Evolutionary conservation across 1,284 basidiomycete species (phyloP), one percentile per base, ranked within the genome.

Genomic region (Naganishia albida): DNA sequence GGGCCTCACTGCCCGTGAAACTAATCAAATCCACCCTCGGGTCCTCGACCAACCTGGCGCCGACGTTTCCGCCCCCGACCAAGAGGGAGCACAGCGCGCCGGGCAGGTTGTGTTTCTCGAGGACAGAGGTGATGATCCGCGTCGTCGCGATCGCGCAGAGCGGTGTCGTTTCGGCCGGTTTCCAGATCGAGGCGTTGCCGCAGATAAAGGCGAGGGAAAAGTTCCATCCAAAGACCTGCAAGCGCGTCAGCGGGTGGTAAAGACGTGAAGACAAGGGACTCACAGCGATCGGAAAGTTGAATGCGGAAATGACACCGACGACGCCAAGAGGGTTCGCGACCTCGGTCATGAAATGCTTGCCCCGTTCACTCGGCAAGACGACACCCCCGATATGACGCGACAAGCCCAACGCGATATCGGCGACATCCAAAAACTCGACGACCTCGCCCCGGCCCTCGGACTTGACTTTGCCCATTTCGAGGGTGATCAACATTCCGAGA

Each of bases 131-230:
- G 49, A 98, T 82, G 70, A 97, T 90, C 74, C 87, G 88, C 39
- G 90, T 93, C 15, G 91, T 85, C 0, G 93, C 93, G 65, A 97
- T 90, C 13, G 92, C 84, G 74, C 86, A 92, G 49, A 95, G 80
- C 1, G 93, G 89, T 0, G 94, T 97, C 3, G 86, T 90, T 0
- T 89, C 91, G 0, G 91, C 89, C 1, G 93, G 93, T 77, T 97
- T 97, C 93, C 93, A 98, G 51, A 98, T 81, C 0, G 92, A 94
- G 1, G 91, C 87, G 77, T 97, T 97, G 8, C 93, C 93, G 40
- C 91, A 90, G 1, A 90, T 88, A 63, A 97, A 82, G 1, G 92
- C 91, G 34, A 97, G 83, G 1, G 91, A 85, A 51, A 96, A 83
- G 78, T 97, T 97, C 93, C 90, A 91, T 70, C 88, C 90, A 77